Base-by-base conservation (phyloP, 768 basidiomycete species). In the Coprinopsis marcescibilis region DNA sequence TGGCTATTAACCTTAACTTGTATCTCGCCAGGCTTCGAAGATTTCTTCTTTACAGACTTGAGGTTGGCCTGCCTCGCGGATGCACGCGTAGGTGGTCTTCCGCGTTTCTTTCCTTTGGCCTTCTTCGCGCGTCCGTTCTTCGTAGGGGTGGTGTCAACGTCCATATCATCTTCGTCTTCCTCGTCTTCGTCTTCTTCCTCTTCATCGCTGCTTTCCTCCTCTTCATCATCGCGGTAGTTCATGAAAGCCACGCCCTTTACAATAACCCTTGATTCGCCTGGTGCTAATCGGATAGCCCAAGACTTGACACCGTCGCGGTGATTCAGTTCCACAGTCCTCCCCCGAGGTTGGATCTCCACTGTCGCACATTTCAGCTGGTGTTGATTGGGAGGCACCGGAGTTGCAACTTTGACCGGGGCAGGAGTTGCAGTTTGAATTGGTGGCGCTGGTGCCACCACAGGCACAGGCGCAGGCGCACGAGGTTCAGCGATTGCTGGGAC, bases 231-330 rank as follows among this genome's bases (percentile, higher is more conserved):
- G 20, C 32, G 48, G 27, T 33, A 21, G 23, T 68, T 69, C 44
- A 78, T 52, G 45, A 82, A 82, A 17, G 63, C 64, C 39, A 87
- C 65, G 45, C 78, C 72, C 35, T 66, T 67, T 29, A 90, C 59
- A 47, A 72, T 61, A 14, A 90, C 43, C 2, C 69, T 71, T 2
- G 72, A 72, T 57, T 90, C 89, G 7, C 70, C 73, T 1, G 68
- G 66, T 8, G 69, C 67, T 26, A 89, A 69, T 38, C 80, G 72
- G 60, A 88, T 66, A 3, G 78, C 77, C 89, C 89, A 90, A 27
- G 65, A 77, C 57, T 75, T 78, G 39, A 90, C 89, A 3, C 87
- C 85, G 43, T 88, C 84, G 34, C 70, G 70, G 46, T 79, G 65
- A 55, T 87, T 80, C 24, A 91, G 66, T 24, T 65, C 66, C 30